Percentiles rank a stretch among this genome's conserved stretches.
Conservation (phyloP, 1,139 yeast genomes). For the Hansenula sp. region DNA sequence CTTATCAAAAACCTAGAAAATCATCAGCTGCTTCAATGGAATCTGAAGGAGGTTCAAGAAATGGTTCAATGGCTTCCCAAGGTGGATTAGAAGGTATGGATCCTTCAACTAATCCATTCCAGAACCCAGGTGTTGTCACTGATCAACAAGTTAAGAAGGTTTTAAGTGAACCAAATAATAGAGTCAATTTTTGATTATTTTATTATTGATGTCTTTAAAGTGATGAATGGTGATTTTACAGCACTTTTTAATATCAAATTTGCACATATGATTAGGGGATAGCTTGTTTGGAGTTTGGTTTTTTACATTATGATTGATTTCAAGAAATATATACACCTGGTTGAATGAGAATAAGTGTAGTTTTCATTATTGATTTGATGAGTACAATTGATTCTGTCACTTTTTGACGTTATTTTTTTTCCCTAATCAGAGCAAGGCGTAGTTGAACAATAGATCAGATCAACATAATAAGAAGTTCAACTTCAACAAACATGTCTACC, state of each 20-base stretch:
- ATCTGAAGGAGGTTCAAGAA: constrained; percentile 3
- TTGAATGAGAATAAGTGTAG: no score
- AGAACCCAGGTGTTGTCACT: constrained; percentile 2
- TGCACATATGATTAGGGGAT: no score
- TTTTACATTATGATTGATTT: no score
- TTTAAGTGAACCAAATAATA: constrained; percentile 20
- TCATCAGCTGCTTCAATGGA: constrained; percentile 8
- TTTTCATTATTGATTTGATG: no score
- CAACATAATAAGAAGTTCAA: no score
- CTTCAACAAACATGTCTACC: no score
- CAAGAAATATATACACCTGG: no score
- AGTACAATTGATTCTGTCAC: no score
- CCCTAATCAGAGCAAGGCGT: background rate
- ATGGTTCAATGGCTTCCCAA: background rate
- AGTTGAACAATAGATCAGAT: background rate
- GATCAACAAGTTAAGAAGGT: constrained; percentile 10
- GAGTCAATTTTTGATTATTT: constrained; percentile 22
- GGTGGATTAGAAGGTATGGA: constrained; percentile 4
- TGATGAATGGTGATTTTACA: background rate
- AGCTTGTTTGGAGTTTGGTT: no score
- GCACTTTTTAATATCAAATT: no score
- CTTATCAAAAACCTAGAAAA: constrained; percentile 14
- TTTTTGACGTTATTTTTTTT: background rate
- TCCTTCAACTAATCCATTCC: background rate
- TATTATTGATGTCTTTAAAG: background rate